phyloP scores from a whole-genome alignment of 345 rosid species.

The Rhodomyrtus tomentosa region DNA sequence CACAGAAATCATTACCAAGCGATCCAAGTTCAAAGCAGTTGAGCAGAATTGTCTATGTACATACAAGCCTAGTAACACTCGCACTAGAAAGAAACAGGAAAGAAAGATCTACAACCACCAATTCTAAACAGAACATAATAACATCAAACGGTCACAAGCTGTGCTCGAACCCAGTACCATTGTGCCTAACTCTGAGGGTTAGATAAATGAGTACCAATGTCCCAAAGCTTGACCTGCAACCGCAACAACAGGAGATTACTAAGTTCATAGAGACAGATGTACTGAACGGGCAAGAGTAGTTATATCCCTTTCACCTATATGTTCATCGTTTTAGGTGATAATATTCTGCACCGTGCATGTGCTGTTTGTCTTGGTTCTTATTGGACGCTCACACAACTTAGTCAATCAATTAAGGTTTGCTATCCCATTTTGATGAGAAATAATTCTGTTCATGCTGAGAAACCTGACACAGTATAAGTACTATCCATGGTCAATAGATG shows the following conservation, averaged over 20 bases:
- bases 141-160: constrained; percentile 10
- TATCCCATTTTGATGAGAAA: background rate
- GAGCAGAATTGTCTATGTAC: background rate
- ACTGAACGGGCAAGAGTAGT: background rate
- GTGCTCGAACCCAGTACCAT: constrained; percentile 32
- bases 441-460: background rate
- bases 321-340: background rate
- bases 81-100: background rate
- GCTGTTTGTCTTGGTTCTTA: background rate
- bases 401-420: background rate
- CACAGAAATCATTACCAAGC: background rate
- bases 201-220: constrained; percentile 76
- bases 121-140: background rate
- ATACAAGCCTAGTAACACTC: background rate
- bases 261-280: background rate
- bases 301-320: background rate
- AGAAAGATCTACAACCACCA: background rate
- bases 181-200: constrained; percentile 67
- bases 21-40: background rate
- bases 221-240: constrained; percentile 78
- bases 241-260: background rate
- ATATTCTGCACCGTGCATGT: background rate
- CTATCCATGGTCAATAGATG: background rate
- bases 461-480: background rate
- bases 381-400: background rate